Conservation (phyloP, 2,329 filamentous ascomycete species). For the Sphaerostilbella broomeana region DNA sequence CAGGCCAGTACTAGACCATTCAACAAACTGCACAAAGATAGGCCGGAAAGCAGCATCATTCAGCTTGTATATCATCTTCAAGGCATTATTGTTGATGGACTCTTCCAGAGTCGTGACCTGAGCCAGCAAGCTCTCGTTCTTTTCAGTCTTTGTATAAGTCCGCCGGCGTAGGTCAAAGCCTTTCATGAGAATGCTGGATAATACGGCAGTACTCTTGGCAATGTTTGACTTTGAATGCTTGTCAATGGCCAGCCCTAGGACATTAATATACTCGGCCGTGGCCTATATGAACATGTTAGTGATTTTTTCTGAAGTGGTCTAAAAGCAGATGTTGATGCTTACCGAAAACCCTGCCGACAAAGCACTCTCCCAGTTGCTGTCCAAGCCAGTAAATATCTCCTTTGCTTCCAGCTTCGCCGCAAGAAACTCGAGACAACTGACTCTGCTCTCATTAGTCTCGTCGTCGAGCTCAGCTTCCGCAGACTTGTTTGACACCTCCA, state of each 20-base stretch:
- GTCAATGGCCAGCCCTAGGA: slow-evolving; percentile 66
- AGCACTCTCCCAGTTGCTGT: slow-evolving; percentile 65
- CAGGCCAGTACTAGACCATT: slow-evolving; percentile 63
- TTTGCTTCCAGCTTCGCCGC: slow-evolving; percentile 73
- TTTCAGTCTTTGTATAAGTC: slow-evolving; percentile 41
- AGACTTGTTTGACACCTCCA: slow-evolving; percentile 67
- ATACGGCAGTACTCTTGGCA: slow-evolving; percentile 62
- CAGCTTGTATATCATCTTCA: slow-evolving; percentile 93
- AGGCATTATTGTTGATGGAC: slow-evolving; percentile 59
- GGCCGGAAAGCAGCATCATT: slow-evolving; percentile 92
- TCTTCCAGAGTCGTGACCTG: slow-evolving; percentile 56
- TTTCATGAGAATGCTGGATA: slow-evolving; percentile 60
- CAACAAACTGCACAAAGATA: slow-evolving; percentile 77
- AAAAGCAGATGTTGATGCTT: slow-evolving; percentile 28
- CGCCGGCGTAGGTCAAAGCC: slow-evolving; percentile 60
- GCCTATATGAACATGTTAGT: slow-evolving; percentile 40
- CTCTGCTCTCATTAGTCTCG: slow-evolving; percentile 57
- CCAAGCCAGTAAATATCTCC: slow-evolving; percentile 66
- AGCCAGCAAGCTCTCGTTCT: slow-evolving; percentile 36
- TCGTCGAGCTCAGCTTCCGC: slow-evolving; percentile 55
- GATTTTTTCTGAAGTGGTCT: background rate
- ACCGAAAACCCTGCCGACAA: slow-evolving; percentile 54
- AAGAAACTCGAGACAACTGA: slow-evolving; percentile 64
- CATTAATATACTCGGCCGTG: slow-evolving; percentile 59
- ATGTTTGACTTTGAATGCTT: slow-evolving; percentile 71